Conservation (phyloP, 768 basidiomycete genomes). For the Asterophora lycoperdoides region DNA sequence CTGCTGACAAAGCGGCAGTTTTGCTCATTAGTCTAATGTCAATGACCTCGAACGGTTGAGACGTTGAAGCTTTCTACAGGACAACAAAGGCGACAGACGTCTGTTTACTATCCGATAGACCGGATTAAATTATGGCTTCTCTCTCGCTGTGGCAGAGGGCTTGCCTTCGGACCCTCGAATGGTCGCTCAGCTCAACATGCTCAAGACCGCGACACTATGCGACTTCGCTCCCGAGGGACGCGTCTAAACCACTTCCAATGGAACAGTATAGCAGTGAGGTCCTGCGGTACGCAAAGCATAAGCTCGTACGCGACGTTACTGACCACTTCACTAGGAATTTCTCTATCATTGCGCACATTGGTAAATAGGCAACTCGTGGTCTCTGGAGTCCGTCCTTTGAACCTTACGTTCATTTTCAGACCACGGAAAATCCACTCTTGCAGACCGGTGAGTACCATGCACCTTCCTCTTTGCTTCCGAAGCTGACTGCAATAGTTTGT, state of each 20-base stretch:
- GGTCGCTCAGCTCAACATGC: conserved; percentile 7
- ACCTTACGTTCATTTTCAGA: conserved; percentile 34
- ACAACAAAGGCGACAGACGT: background rate
- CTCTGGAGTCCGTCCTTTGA: conserved; percentile 3
- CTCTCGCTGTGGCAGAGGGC: conserved; percentile 28
- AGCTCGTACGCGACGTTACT: background rate
- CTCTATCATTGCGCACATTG: conserved; percentile 96
- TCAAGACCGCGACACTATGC: conserved; percentile 25
- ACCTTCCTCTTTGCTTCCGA: conserved; percentile 1
- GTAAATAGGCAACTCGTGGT: conserved; percentile 30
- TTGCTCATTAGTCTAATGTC: background rate
- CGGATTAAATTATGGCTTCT: conserved; percentile 20
- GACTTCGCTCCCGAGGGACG: conserved; percentile 23
- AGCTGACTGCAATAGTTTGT: conserved; percentile 41
- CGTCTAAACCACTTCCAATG: conserved; percentile 42
- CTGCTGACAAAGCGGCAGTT: conserved; percentile 12
- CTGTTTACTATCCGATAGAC: background rate
- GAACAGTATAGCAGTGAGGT: conserved; percentile 63
- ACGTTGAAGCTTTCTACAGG: background rate
- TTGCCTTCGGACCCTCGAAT: conserved; percentile 22
- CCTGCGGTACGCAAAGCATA: conserved; percentile 47
- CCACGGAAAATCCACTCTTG: conserved; percentile 94
- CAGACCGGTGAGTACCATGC: conserved; percentile 59
- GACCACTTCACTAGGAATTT: conserved; percentile 61
- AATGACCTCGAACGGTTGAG: background rate